phyloP scores from a whole-genome alignment of 2,329 filamentous ascomycete genomes.

The Fusarium papillatum region DNA sequence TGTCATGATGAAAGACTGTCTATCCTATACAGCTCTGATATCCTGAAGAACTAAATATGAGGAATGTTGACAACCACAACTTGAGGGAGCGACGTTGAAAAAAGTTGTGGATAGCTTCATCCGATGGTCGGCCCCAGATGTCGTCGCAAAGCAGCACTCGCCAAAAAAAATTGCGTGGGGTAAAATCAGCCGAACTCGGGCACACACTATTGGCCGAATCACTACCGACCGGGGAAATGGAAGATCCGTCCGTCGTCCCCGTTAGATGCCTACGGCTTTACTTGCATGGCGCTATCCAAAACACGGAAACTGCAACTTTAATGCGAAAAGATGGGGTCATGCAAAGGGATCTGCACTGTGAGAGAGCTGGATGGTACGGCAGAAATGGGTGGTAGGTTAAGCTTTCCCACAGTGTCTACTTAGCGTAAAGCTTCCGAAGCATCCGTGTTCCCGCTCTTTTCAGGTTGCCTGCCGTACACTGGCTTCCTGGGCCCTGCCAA shows the following conservation, averaged over 20 bases:
- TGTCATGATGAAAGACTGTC: background rate
- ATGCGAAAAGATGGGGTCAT: background rate
- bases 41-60: background rate
- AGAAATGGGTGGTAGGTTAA: background rate
- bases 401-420: background rate
- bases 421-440: conserved; percentile 28
- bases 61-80: background rate
- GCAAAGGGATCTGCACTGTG: background rate
- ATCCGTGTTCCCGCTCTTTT: conserved; percentile 22
- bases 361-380: background rate
- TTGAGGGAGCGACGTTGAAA: background rate
- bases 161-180: background rate
- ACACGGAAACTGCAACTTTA: background rate
- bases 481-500: background rate
- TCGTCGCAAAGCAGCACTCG: background rate
- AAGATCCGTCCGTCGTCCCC: background rate
- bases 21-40: background rate
- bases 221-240: conserved; percentile 1
- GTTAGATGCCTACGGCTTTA: background rate
- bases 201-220: background rate
- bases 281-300: background rate
- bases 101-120: conserved; percentile 10
- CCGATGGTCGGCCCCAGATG: conserved; percentile 2
- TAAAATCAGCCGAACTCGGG: background rate
- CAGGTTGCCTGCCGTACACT: conserved; percentile 5